A percentile compares a stretch with the other conserved stretches of the same genome.
Conservation (phyloP, 1,284 basidiomycete species). For the Phaffia rhodozyma region DNA sequence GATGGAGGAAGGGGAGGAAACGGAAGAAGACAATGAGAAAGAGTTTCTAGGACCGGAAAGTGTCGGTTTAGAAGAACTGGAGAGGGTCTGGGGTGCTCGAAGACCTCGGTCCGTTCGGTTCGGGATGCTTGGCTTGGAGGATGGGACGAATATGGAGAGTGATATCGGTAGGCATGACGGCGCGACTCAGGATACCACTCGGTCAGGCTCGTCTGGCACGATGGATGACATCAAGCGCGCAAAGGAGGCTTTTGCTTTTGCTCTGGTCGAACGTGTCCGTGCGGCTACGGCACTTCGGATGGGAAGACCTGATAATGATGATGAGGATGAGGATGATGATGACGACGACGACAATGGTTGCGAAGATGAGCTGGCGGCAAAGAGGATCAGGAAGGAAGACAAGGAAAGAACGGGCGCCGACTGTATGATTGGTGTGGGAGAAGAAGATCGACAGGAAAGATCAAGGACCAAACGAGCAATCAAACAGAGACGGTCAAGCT, state of each 20-base stretch:
- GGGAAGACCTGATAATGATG: not conserved
- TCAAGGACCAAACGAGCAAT: not conserved
- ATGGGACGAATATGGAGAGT: not conserved
- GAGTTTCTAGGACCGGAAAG: conserved; percentile 15
- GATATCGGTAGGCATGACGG: too few species aligned
- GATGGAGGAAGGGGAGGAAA: not conserved
- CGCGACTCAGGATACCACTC: too few species aligned
- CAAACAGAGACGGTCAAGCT: conserved; percentile 9
- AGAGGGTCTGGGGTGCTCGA: conserved; percentile 13
- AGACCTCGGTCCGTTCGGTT: not conserved
- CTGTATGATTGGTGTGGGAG: not conserved
- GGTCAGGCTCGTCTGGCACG: not conserved
- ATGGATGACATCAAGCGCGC: not conserved
- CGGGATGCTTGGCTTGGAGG: not conserved
- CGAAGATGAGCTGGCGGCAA: not conserved
- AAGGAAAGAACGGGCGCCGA: too few species aligned
- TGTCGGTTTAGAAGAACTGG: conserved; percentile 16
- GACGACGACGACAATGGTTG: not conserved
- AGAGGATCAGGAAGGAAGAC: not conserved
- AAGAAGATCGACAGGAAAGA: not conserved
- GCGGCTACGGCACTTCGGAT: conserved; percentile 10
- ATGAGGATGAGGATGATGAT: not conserved
- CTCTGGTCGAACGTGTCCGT: conserved; percentile 12
- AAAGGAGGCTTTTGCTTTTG: conserved; percentile 15
- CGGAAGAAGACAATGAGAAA: not conserved